Evolutionary conservation across 2,329 filamentous ascomycete genomes (phyloP), one percentile per base, ranked within the genome.

Genomic region (Fusarium floridanum): DNA sequence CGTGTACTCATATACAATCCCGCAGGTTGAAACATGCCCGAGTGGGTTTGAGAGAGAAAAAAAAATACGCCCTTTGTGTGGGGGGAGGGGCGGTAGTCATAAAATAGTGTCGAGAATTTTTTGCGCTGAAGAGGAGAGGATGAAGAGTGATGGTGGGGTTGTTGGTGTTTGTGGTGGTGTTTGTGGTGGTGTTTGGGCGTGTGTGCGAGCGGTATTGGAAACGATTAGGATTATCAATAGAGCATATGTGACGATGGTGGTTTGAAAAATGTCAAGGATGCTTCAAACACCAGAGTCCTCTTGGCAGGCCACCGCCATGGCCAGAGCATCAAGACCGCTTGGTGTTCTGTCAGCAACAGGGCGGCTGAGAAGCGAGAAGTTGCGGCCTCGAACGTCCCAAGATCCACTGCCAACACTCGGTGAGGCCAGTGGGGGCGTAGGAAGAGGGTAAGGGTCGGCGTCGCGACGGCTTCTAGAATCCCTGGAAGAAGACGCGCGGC

Each of bases 241-340:
- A 66, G 68, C 67, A 39, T 64, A 48, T 24, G 50, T 62, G 53
- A 57, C 59, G 64, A 53, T 60, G 50, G 32, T 61, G 27, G 36
- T 64, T 48, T 53, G 45, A 50, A 36, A 61, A 55, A 56, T 61
- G 50, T 43, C 64, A 56, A 37, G 59, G 59, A 29, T 61, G 59
- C 50, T 64, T 76, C 66, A 75, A 45, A 66, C 37, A 62, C 74
- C 76, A 63, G 80, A 77, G 53, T 84, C 84, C 74, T 88, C 86
- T 77, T 88, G 86, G 71, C 86, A 88, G 27, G 87, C 88, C 16
- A 89, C 84, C 24, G 87, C 88, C 82, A 88, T 85, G 56, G 88
- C 88, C 22, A 90, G 81, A 9, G 88, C 85, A 71, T 90, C 88
- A 6, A 90, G 84, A 22, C 88, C 88, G 68, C 86, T 89, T 72